Evolutionary conservation across 2,329 filamentous ascomycete species (phyloP).

Genomic region (Aspergillus transmontanensis): DNA sequence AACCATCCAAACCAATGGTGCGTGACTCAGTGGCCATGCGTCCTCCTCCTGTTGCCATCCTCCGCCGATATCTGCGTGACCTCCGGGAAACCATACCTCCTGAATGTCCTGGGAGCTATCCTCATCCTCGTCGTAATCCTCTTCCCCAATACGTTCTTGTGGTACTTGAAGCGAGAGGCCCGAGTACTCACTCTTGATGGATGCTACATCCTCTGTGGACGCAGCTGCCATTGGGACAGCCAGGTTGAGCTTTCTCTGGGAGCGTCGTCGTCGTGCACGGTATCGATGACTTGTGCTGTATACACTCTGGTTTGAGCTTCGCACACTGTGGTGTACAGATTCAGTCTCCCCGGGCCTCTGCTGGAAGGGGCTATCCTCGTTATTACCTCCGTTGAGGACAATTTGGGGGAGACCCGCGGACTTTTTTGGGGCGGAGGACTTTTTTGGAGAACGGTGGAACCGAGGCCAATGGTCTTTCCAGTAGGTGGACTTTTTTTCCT

Average conservation of each 20-base stretch:
- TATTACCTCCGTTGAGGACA: constrained; percentile 30
- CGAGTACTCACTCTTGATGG: constrained; percentile 33
- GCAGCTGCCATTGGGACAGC: constrained; percentile 29
- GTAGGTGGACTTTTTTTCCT: constrained; percentile 23
- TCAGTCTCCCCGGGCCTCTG: constrained; percentile 22
- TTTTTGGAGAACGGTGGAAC: constrained; percentile 14
- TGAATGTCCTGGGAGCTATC: constrained; percentile 69
- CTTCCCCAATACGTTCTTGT: constrained; percentile 11
- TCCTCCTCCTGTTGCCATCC: constrained; percentile 66
- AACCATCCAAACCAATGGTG: constrained; percentile 72
- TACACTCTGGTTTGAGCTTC: constrained; percentile 25
- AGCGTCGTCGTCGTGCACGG: constrained; percentile 27
- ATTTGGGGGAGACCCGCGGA: constrained; percentile 32
- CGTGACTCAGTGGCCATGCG: constrained; percentile 67
- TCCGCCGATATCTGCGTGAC: constrained; percentile 77
- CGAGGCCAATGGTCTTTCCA: constrained; percentile 26
- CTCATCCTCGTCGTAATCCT: constrained; percentile 34
- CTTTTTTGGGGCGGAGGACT: too few relatives aligned
- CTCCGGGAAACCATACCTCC: constrained; percentile 74
- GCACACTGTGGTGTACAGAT: constrained; percentile 33
- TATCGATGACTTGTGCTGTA: constrained; percentile 25
- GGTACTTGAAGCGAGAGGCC: constrained; percentile 34
- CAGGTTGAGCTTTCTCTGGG: constrained; percentile 22
- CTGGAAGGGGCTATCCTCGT: constrained; percentile 9
- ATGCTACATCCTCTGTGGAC: constrained; percentile 34